These are phyloP conservation scores for Cunninghamia lanceolata DNA, from an alignment of 75 land plant genomes.

Conservation along the genomic window DNA sequence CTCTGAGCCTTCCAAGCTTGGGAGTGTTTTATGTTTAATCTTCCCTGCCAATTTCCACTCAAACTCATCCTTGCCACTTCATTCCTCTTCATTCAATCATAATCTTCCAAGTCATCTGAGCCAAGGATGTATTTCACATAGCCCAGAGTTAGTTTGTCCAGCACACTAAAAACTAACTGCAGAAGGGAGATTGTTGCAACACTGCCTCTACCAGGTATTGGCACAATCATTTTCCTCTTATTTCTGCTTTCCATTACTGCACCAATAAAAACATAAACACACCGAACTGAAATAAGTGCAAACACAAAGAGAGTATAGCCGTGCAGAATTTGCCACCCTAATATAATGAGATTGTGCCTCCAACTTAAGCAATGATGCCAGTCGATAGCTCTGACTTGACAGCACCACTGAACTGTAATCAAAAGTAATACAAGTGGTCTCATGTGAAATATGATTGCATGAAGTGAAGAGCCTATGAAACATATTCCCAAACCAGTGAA, in stretches of 20 bases:
- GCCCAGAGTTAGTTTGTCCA: background rate
- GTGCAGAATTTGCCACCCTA: background rate
- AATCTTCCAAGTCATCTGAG: background rate
- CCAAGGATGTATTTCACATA: background rate
- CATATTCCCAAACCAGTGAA: no score
- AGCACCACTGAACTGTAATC: no score
- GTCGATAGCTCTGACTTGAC: no score
- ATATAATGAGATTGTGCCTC: no score
- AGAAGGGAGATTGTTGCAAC: background rate
- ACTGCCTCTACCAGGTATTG: background rate
- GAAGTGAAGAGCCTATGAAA: no score
- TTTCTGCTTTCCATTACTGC: background rate
- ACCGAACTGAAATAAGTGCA: background rate
- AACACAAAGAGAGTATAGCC: no score
- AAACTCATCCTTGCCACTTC: background rate
- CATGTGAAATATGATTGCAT: no score
- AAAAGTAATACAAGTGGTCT: no score
- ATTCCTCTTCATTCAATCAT: background rate
- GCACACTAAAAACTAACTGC: background rate
- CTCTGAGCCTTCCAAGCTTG: background rate
- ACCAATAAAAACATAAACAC: background rate
- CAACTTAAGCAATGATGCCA: no score
- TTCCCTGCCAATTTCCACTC: background rate
- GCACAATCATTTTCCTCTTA: background rate
- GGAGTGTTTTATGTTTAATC: background rate